phyloP scores from a whole-genome alignment of 257 asterid genomes.

The Scutellaria minor region DNA sequence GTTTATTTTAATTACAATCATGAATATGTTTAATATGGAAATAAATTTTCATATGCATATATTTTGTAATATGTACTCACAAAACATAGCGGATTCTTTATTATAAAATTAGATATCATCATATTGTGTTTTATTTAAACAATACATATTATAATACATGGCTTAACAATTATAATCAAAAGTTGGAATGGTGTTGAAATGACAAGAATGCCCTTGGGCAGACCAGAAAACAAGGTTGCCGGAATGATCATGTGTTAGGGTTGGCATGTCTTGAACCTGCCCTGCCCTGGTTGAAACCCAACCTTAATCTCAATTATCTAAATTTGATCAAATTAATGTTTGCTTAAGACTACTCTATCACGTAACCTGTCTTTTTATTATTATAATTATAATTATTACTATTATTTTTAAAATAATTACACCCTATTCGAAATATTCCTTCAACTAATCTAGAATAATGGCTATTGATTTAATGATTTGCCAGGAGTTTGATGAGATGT shows the following conservation, averaged over 20 bases:
- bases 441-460: not conserved
- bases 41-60: too few species aligned
- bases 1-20: too few species aligned
- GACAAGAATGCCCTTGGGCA: constrained; percentile 30
- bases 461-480: constrained; percentile 22
- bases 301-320: not conserved
- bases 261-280: constrained; percentile 35
- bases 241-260: constrained; percentile 22
- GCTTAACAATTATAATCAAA: too few species aligned
- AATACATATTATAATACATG: too few species aligned
- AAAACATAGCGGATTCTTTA: too few species aligned
- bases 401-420: not conserved
- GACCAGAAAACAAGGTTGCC: constrained; percentile 39
- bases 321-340: constrained; percentile 23
- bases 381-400: not conserved
- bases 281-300: constrained; percentile 33
- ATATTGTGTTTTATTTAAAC: too few species aligned
- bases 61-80: too few species aligned
- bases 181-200: not conserved
- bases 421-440: constrained; percentile 41
- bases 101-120: too few species aligned
- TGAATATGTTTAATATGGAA: too few species aligned
- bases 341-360: constrained; percentile 27
- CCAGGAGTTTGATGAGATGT: constrained; percentile 3
- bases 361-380: not conserved